These are phyloP conservation scores for Lachnum nothofagi DNA, from an alignment of 2,329 filamentous ascomycete species.

Conservation along the genomic window DNA sequence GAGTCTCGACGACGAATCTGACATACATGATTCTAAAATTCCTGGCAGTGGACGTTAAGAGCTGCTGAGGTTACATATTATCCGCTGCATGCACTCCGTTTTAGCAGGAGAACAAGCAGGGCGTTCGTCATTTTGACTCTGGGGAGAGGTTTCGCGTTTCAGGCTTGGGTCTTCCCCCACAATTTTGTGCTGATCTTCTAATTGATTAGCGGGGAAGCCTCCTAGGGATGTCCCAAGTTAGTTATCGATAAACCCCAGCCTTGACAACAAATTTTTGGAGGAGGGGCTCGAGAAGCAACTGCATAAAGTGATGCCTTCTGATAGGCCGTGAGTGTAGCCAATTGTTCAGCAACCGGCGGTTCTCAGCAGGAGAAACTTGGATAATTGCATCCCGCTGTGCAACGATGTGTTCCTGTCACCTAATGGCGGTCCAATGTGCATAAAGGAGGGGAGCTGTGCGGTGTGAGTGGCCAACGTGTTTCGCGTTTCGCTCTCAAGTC, in stretches of 20 bases:
- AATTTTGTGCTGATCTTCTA: constrained; percentile 6
- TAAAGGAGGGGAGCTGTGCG: constrained; percentile 19
- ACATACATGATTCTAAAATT: too few species aligned
- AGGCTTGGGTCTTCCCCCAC: constrained; percentile 10
- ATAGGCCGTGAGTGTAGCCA: background rate
- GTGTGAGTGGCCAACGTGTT: constrained; percentile 27
- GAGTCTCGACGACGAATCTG: constrained; percentile 3
- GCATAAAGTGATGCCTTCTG: background rate
- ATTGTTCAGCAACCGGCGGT: background rate
- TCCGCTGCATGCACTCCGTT: constrained; percentile 11
- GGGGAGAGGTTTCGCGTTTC: constrained; percentile 21
- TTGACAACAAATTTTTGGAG: background rate
- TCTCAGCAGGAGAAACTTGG: constrained; percentile 7
- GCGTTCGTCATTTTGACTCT: constrained; percentile 12
- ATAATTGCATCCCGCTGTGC: constrained; percentile 19
- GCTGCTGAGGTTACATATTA: constrained; percentile 11
- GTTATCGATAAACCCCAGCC: background rate
- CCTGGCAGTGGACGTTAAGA: too few species aligned
- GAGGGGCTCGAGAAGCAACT: background rate
- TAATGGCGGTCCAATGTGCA: constrained; percentile 15
- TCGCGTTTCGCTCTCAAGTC: constrained; percentile 23
- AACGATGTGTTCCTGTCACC: constrained; percentile 13
- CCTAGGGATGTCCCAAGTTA: constrained; percentile 10
- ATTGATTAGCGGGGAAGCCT: constrained; percentile 10
- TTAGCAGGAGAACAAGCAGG: constrained; percentile 1